Conservation (phyloP, 495 filamentous ascomycete species). For the Thermothielavioides terrestris region DNA sequence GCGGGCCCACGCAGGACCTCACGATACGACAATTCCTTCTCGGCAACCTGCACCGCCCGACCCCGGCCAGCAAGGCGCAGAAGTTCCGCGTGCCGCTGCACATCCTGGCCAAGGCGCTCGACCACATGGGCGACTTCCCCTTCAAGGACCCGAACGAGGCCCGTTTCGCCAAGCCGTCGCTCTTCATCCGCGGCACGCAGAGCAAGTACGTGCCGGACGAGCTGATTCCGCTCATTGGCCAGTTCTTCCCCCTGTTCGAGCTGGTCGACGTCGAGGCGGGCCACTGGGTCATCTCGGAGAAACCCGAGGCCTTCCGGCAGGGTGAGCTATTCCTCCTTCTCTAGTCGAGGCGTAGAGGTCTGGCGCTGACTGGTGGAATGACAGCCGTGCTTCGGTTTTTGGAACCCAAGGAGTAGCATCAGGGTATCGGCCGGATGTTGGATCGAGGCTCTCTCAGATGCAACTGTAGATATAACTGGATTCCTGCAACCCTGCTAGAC, state of each 20-base stretch:
- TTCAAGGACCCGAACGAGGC: constrained; percentile 54
- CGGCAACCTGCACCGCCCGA: constrained; percentile 64
- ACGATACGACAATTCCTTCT: constrained; percentile 85
- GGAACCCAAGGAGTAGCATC: constrained; percentile 43
- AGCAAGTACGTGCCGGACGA: constrained; percentile 85
- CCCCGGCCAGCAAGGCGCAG: constrained; percentile 11
- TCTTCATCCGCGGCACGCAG: constrained; percentile 76
- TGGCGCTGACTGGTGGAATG: neutral
- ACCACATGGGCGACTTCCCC: constrained; percentile 76
- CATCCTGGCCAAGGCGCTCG: constrained; percentile 28
- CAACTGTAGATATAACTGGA: neutral
- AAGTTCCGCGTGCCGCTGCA: constrained; percentile 42
- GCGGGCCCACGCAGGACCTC: no score
- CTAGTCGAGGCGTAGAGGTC: no score
- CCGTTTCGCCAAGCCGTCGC: constrained; percentile 64
- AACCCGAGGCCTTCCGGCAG: constrained; percentile 75
- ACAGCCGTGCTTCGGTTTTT: constrained; percentile 56
- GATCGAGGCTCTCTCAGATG: neutral
- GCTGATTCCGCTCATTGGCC: constrained; percentile 74
- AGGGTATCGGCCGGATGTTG: neutral
- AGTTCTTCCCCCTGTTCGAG: constrained; percentile 79
- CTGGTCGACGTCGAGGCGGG: constrained; percentile 78
- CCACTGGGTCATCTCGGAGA: constrained; percentile 93
- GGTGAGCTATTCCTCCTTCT: no score
- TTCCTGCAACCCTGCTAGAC: no score